A percentile compares a stretch with the other conserved stretches of the same genome.
Conservation (phyloP, 177 flowering plant genomes). For the Tripterygium wilfordii region DNA sequence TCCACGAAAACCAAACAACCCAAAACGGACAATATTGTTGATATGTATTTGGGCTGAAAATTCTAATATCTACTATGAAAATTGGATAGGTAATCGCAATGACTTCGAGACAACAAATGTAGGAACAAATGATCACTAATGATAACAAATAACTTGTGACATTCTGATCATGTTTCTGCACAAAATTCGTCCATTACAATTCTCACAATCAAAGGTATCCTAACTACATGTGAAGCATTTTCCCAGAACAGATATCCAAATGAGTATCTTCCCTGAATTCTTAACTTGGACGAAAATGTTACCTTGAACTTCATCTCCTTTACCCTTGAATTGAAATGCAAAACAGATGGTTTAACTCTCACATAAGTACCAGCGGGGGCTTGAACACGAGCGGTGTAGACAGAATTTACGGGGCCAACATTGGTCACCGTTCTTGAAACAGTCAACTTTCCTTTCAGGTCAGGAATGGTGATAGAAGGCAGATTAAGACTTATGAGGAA, state of each 20-base stretch:
- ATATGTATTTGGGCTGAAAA: too few species aligned
- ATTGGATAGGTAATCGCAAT: too few species aligned
- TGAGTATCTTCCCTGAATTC: conserved; percentile 36
- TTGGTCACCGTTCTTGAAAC: conserved; percentile 53
- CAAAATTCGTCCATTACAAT: conserved; percentile 24
- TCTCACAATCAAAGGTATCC: conserved; percentile 41
- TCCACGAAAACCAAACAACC: too few species aligned
- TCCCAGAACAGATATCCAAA: conserved; percentile 53
- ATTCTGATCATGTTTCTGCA: conserved; percentile 5
- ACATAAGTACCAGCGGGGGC: conserved; percentile 41
- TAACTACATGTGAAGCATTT: conserved; percentile 41
- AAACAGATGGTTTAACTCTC: conserved; percentile 28
- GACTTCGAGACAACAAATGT: too few species aligned
- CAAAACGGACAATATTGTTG: too few species aligned
- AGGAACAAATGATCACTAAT: too few species aligned
- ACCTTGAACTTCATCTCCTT: conserved; percentile 38
- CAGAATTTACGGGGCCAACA: conserved; percentile 38
- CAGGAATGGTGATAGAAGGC: conserved; percentile 52
- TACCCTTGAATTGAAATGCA: conserved; percentile 35
- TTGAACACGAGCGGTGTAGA: conserved; percentile 30
- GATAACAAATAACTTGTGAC: too few species aligned
- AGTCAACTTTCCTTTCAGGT: conserved; percentile 23
- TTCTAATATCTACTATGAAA: too few species aligned
- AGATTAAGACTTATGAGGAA: conserved; percentile 28
- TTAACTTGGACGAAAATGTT: conserved; percentile 14